Base-by-base conservation (phyloP, 108 stramenopile species). In the Stephanodiscus minutulus region DNA sequence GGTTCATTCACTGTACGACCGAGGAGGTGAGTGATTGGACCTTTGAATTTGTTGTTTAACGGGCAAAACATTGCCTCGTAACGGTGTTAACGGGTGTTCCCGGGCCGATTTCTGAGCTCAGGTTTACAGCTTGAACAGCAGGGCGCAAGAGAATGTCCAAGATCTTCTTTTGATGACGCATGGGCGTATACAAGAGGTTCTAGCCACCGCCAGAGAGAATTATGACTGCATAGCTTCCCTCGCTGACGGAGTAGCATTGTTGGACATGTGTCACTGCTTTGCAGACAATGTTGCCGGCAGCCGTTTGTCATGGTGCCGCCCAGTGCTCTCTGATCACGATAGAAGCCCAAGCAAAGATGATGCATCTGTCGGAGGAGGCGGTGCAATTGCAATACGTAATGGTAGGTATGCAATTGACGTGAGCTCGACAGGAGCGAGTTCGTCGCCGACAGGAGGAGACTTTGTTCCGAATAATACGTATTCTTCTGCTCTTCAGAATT, bases 221-320 rank as follows among this genome's bases (percentile, higher is more conserved):
- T 92, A 87, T 72, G 93, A 94, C 64, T 90, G 89, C 37, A 65
- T 94, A 12, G 92, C 93, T 25, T 80, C 84, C 12, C 76, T 96
- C 35, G 86, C 85, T 20, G 95, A 96, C 68, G 95, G 92, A 27
- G 82, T 94, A 15, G 95, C 95, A 13, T 67, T 96, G 35, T 67
- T 96, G 61, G 95, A 96, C 61, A 79, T 96, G 72, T 92, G 90
- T 56, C 95, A 96, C 70, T 70, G 85, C 48, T 94, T 96, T 76
- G 92, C 92, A 17, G 95, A 96, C 67, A 86, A 85, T 63, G 95
- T 96, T 12, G 85, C 93, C 8, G 81, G 85, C 31, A 87, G 86
- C 49, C 73, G 86, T 17, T 31, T 77, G 46, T 83, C 89, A 21
- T 96, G 95, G 92, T 82, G 83, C 57, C 88, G 93, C 20, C 95